Evolutionary conservation across 192 early-diverging fungal species (phyloP).

Genomic region (Podochytrium sp.): DNA sequence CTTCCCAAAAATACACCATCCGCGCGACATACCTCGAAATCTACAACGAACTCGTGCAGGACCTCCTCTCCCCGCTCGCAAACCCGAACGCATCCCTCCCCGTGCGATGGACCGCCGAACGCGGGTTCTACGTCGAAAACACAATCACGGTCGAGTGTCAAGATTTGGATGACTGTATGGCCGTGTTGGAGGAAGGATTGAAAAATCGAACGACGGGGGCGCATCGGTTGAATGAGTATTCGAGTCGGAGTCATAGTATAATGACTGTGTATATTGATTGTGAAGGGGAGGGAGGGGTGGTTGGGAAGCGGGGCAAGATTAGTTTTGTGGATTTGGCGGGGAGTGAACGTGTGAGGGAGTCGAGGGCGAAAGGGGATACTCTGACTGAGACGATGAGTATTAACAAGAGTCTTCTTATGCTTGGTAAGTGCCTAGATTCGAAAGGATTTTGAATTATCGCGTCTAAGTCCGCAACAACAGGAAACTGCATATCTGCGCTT

Average conservation of each 20-base stretch:
- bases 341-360: constrained; percentile 59
- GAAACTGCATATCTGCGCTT: constrained; percentile 59
- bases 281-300: constrained; percentile 15
- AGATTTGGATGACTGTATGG: constrained; percentile 52
- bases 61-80: constrained; percentile 48
- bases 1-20: constrained; percentile 9
- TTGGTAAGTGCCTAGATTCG: constrained; percentile 35
- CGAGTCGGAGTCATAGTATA: constrained; percentile 55
- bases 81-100: constrained; percentile 36
- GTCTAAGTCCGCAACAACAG: too few species aligned
- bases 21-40: constrained; percentile 58
- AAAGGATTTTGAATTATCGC: neutral
- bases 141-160: constrained; percentile 56
- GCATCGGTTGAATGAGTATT: constrained; percentile 60
- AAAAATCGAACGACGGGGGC: constrained; percentile 58
- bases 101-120: constrained; percentile 44
- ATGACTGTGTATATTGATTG: constrained; percentile 57
- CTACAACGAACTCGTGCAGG: constrained; percentile 61
- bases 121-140: constrained; percentile 63
- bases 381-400: constrained; percentile 57
- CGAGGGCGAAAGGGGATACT: constrained; percentile 51
- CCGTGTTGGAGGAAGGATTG: constrained; percentile 62
- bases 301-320: constrained; percentile 51
- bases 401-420: constrained; percentile 60
- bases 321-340: constrained; percentile 67